Conservation (phyloP, 2,329 filamentous ascomycete genomes). For the Colletotrichum gigasporum region DNA sequence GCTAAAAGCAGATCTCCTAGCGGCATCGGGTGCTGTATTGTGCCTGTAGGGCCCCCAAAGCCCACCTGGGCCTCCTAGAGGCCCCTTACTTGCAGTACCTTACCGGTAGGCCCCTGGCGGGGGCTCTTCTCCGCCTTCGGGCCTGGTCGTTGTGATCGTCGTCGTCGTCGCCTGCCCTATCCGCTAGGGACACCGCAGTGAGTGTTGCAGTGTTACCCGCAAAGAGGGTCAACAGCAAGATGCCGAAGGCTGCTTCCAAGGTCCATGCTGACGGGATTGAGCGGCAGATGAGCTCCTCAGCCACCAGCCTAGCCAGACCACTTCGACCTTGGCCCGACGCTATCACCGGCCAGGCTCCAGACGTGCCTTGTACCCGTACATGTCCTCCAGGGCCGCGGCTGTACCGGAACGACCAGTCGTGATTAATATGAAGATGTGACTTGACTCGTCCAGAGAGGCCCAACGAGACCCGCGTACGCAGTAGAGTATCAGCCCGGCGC, state of each 20-base stretch:
- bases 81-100: neutral
- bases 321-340: neutral
- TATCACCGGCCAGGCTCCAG: neutral
- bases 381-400: neutral
- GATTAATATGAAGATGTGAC: neutral
- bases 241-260: neutral
- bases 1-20: constrained; percentile 27
- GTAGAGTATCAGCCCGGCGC: neutral
- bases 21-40: constrained; percentile 2
- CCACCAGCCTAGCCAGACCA: neutral
- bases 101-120: too few relatives aligned
- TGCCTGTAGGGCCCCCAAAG: neutral
- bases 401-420: neutral
- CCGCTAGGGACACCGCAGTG: neutral
- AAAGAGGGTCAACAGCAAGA: neutral
- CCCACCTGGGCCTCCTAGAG: neutral
- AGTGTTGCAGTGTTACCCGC: neutral
- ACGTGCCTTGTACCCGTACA: constrained; percentile 2
- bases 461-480: neutral
- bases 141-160: neutral
- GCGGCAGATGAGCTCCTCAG: constrained; percentile 9
- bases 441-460: neutral
- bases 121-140: neutral
- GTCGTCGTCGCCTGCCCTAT: neutral
- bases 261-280: neutral